Base-by-base conservation (phyloP, 345 rosid species). In the Combretum micranthum region DNA sequence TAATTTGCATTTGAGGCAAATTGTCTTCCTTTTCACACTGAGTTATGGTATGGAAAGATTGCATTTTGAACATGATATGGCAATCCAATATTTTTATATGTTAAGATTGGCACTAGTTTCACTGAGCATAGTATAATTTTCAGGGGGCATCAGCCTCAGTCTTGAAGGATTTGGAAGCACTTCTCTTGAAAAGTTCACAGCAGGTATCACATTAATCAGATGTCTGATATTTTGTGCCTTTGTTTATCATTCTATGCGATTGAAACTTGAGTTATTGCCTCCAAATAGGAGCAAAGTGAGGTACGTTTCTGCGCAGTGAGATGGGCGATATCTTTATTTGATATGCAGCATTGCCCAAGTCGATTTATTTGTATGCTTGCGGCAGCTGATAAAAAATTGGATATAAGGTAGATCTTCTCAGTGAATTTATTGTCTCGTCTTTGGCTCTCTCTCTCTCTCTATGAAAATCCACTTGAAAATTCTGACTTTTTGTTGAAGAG, bases 351-450 rank as follows among this genome's bases (percentile, higher is more conserved):
- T 71, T 88, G 96, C 69, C 95, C 98, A 56, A 88, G 95, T 80
- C 86, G 95, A 54, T 91, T 72, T 73, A 86, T 88, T 57, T 91
- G 96, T 69, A 85, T 91, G 88, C 88, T 91, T 63, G 87, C 88
- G 44, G 88, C 81, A 18, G 86, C 90, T 52, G 98, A 91, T 78
- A 53, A 80, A 45, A 86, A 77, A 82, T 62, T 91, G 83, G 98
- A 91, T 81, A 78, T 86, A 78, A 88, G 98, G 98, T 91, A 82
- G 21, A 32, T 32, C 39, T 32, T 32, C 39, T 42, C 4, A 44
- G 42, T 21, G 12, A 12, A 14, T 20, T 46, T 20, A 20, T 1
- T 7, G 9, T 32, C 39, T 32, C 9, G 9, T 32, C 39, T 32
- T 5, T 32, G 39, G 39, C 39, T 32, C 39, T 32, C 4, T 32